Conservation (phyloP, 2,329 filamentous ascomycete genomes). For the Xylariaceae sp. region DNA sequence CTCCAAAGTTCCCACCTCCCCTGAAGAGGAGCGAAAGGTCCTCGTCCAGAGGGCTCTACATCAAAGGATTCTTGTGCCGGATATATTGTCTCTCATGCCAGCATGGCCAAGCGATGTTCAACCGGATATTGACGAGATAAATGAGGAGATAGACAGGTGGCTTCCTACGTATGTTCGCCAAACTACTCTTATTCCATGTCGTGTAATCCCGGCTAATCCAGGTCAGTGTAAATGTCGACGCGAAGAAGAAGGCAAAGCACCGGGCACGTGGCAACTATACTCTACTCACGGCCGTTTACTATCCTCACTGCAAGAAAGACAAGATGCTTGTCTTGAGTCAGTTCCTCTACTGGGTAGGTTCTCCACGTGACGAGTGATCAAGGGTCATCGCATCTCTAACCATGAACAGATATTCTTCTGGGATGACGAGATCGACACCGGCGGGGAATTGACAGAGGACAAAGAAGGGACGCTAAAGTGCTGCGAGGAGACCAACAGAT, state of each 20-base stretch:
- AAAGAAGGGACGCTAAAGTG: constrained; percentile 18
- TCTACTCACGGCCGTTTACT: constrained; percentile 22
- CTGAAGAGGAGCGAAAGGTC: constrained; percentile 17
- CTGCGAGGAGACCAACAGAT: constrained; percentile 20
- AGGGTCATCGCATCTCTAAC: background rate
- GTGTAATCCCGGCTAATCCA: constrained; percentile 5
- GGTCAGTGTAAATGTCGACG: constrained; percentile 19
- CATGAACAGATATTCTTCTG: constrained; percentile 15
- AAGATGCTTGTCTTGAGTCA: constrained; percentile 22
- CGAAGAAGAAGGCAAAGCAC: constrained; percentile 24
- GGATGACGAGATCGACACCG: constrained; percentile 18
- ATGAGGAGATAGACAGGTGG: constrained; percentile 24
- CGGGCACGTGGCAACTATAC: constrained; percentile 24
- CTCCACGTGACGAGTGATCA: background rate
- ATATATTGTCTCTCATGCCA: constrained; percentile 25
- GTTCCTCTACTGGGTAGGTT: constrained; percentile 26
- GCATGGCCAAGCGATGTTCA: constrained; percentile 22
- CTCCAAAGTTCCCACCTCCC: background rate
- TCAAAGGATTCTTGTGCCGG: constrained; percentile 23
- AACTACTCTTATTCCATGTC: background rate
- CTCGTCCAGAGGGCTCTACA: constrained; percentile 19
- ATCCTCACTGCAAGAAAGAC: constrained; percentile 24
- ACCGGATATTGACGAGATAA: constrained; percentile 22
- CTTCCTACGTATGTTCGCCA: constrained; percentile 20
- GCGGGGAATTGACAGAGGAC: constrained; percentile 25